Evolutionary conservation across 495 filamentous ascomycete genomes (phyloP).

Genomic region (Daldinia caldariorum): DNA sequence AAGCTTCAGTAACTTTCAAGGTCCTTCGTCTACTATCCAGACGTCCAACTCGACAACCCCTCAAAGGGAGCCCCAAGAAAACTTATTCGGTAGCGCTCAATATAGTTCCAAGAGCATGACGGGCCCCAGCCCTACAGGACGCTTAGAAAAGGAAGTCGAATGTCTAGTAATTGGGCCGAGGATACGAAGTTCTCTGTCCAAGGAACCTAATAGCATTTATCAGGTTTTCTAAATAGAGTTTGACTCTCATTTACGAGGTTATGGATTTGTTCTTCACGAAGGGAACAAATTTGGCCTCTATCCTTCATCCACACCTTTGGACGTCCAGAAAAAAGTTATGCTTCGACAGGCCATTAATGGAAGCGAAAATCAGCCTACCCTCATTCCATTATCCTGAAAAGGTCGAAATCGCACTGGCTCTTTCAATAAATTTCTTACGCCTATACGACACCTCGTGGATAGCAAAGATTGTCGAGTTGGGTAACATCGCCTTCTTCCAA

Average conservation of each 20-base stretch:
- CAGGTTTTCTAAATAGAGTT: no score
- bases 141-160: no score
- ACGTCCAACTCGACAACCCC: no score
- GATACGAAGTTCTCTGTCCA: no score
- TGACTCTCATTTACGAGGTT: background rate
- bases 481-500: background rate
- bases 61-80: no score
- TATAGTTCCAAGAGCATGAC: no score
- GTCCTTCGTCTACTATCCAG: no score
- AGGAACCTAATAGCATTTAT: no score
- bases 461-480: background rate
- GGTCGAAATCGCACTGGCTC: background rate
- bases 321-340: background rate
- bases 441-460: background rate
- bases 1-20: no score
- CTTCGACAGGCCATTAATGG: background rate
- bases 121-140: no score
- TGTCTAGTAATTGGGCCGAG: no score
- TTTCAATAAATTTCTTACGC: background rate
- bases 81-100: no score
- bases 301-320: background rate
- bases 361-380: background rate
- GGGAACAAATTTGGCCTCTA: background rate
- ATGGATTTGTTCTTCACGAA: background rate
- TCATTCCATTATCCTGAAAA: background rate